Evolutionary conservation across 257 asterid species (phyloP).

Genomic region (Fraxinus pennsylvanica): DNA sequence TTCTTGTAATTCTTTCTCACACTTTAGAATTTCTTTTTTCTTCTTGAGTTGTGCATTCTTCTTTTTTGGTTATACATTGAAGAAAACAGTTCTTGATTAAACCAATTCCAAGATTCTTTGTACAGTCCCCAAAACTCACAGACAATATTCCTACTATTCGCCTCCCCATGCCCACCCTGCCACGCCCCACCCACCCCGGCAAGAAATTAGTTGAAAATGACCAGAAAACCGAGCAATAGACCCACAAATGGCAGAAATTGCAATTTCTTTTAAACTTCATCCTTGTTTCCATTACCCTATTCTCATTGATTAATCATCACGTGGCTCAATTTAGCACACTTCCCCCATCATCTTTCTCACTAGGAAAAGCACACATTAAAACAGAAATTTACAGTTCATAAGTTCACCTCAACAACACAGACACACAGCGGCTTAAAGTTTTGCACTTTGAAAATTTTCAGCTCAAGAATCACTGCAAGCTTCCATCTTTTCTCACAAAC

Average conservation of each 20-base stretch:
- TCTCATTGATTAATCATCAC: constrained; percentile 46
- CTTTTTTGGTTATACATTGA: neutral
- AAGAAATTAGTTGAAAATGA: constrained; percentile 35
- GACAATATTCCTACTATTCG: constrained; percentile 35
- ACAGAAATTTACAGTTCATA: constrained; percentile 28
- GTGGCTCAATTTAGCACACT: constrained; percentile 47
- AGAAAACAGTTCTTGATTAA: constrained; percentile 37
- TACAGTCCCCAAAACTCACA: constrained; percentile 41
- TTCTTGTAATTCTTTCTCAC: neutral
- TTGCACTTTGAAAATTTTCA: constrained; percentile 4
- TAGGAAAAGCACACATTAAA: constrained; percentile 27
- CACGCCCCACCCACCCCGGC: neutral
- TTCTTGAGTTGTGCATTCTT: neutral
- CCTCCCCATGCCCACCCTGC: constrained; percentile 11
- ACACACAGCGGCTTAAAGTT: constrained; percentile 22
- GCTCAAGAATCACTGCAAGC: constrained; percentile 32
- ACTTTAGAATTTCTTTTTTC: neutral
- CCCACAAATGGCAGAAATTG: constrained; percentile 56
- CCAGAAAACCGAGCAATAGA: constrained; percentile 35
- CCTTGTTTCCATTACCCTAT: constrained; percentile 43
- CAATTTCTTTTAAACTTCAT: constrained; percentile 40
- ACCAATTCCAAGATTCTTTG: constrained; percentile 54
- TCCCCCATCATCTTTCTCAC: constrained; percentile 28
- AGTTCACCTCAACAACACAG: constrained; percentile 23
- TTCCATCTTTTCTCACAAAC: constrained; percentile 37